Percentiles rank a stretch among this genome's conserved stretches.
These are phyloP conservation scores for Astragalus membranaceus DNA, from an alignment of 306 rosid species.

Conservation along the genomic window DNA sequence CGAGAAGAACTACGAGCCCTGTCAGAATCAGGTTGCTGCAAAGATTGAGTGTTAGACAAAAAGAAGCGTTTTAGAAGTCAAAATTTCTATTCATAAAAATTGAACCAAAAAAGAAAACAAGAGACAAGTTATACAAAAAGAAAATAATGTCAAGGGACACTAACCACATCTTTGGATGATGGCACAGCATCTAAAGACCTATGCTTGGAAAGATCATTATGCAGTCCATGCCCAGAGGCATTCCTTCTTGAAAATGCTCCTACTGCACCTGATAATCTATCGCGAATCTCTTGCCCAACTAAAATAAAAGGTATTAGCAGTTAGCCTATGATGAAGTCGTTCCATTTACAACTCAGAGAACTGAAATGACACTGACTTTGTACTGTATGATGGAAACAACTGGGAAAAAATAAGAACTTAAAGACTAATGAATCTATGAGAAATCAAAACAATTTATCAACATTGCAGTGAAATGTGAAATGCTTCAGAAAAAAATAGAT, in stretches of 20 bases:
- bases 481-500: conserved; percentile 9
- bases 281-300: conserved; percentile 74
- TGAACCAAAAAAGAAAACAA: neutral
- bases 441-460: conserved; percentile 9
- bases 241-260: conserved; percentile 88
- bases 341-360: neutral
- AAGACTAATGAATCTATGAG: neutral
- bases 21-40: conserved; percentile 72
- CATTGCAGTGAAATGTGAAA: conserved; percentile 6
- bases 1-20: conserved; percentile 70
- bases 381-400: neutral
- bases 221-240: conserved; percentile 53
- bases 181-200: conserved; percentile 64
- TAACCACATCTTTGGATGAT: conserved; percentile 79
- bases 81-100: neutral
- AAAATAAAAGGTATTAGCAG: conserved; percentile 6
- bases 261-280: conserved; percentile 68
- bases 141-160: conserved; percentile 9
- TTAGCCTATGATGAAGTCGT: conserved; percentile 2
- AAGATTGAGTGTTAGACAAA: neutral
- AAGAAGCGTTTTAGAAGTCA: neutral
- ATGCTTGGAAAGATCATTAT: conserved; percentile 58
- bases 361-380: neutral
- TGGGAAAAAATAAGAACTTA: neutral
- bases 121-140: neutral